Evolutionary conservation across 495 filamentous ascomycete species (phyloP), one percentile per base, ranked within the genome.

Genomic region (Tuber microsphaerosporum): DNA sequence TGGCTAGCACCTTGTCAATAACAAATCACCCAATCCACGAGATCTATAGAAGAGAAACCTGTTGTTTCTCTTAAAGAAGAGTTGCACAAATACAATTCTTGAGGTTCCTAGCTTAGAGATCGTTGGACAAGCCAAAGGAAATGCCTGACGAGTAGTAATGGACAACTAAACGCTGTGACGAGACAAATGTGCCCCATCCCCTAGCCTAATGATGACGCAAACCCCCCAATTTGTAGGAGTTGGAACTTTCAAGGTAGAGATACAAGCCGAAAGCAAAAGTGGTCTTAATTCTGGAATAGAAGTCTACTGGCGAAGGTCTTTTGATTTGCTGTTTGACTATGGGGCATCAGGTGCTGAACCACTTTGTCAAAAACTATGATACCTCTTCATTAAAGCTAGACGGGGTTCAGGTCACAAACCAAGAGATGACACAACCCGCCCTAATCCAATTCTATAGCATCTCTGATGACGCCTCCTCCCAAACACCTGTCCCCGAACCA

Each of bases 401-500:
- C 56, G 56, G 56, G 56, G 26, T 19, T 34, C 34, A 65, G 26
- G 14, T 34, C 56, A 6, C 26, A 65, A 65, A 65, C 17, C 12
- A 31, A 34, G 56, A 34, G 56, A 65, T 65, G 56, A 34, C 26
- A 19, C 26, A 34, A 65, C 26, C 31, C 34, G 14, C 70, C 44
- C 73, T 37, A 79, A 61, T 76, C 77, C 26, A 79, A 44, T 20
- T 81, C 74, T 39, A 81, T 56, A 42, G 71, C 42, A n/a, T 73
- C 74, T 31, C 78, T 72, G 51, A 82, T 82, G 20, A 82, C 71
- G 20, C 81, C 81, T 42, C 81, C 81, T 22, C 81, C 81, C 16
- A 82, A 61, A 71, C 81, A 82, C 68, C 81, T 74, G 77, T 82
- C 70, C 10, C 81, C 78, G 19, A 76, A 70, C 81, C 81, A 82